These are phyloP conservation scores for Phytophthora constricta DNA, from an alignment of 352 stramenopile genomes.

Conservation along the genomic window DNA sequence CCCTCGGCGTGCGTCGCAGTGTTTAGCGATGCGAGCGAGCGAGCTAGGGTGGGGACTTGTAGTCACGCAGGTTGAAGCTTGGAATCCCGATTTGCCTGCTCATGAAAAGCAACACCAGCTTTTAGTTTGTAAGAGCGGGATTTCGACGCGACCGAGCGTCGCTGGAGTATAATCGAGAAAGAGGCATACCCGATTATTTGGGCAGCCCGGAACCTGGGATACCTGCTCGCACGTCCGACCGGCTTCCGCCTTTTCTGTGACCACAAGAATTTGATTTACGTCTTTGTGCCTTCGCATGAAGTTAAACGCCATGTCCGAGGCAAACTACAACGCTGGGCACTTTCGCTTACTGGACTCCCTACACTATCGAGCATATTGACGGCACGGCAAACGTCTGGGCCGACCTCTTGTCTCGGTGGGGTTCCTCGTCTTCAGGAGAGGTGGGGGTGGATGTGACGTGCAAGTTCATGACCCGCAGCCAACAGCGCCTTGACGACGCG, in stretches of 20 bases:
- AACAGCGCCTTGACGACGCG: not conserved
- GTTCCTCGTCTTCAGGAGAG: not conserved
- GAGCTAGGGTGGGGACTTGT: constrained; percentile 19
- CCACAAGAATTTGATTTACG: not conserved
- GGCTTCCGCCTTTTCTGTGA: not conserved
- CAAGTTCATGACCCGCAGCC: not conserved
- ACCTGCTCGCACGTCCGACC: constrained; percentile 10
- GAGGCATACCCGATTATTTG: constrained; percentile 13
- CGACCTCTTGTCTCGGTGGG: not conserved
- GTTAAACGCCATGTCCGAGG: not conserved
- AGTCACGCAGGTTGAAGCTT: constrained; percentile 23
- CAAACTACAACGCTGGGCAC: not conserved
- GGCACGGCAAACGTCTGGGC: not conserved
- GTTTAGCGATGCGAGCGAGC: constrained; percentile 16
- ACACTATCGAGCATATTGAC: not conserved
- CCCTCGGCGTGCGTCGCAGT: no score
- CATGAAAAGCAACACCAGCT: constrained; percentile 28
- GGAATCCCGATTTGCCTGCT: constrained; percentile 11
- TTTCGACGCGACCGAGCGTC: constrained; percentile 18
- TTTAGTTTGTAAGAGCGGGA: constrained; percentile 19
- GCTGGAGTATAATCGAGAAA: constrained; percentile 36
- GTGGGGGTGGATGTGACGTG: not conserved
- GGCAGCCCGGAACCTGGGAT: constrained; percentile 16
- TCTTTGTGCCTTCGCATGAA: not conserved
- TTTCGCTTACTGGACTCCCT: not conserved